Evolutionary conservation across 2,329 filamentous ascomycete species (phyloP), one percentile per base, ranked within the genome.

Genomic region (Zelopaecilomyces penicillatus): DNA sequence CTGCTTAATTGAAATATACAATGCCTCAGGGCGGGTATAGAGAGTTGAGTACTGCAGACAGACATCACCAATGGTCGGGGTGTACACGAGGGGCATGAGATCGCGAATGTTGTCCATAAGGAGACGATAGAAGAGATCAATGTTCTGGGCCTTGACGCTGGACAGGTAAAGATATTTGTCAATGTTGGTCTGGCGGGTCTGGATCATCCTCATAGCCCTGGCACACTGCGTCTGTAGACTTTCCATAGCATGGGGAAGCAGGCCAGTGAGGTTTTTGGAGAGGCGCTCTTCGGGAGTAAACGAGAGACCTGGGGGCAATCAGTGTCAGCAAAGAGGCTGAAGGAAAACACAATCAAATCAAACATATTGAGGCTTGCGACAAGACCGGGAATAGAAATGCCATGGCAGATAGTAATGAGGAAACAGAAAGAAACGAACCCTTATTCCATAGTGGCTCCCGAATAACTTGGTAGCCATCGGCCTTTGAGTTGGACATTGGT

Each of bases 1-100:
- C 73, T 98, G 91, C 68, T 88, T 86, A 68, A 87, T 96, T 49
- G 90, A 96, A 53, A 98, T 86, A 72, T 97, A 98, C 67, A 97
- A 78, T 53, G 85, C 89, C 74, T 97, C 93, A 26, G 93, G 90
- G 55, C 90, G 85, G 49, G 90, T 94, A 74, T 95, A 97, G 57
- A 97, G 80, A 58, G 91, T 88, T 34, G 90, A 95, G 80, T 95
- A 98, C 68, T 91, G 85, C 63, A 95, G 75, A 71, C 93, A 98
- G 54, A 95, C 93, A 64, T 97, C 91, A 58, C 93, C 93, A 57
- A 98, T 89, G 59, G 86, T 90, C 38, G 87, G 87, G 12, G 87
- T 93, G 71, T 93, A 93, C 57, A 93, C 87, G 52, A 91, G 71
- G 40, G 87, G 87, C 69, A 88, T 90, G 54, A 91, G 70, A 57